Percentiles rank a stretch among this genome's conserved stretches.
Conservation (phyloP, 2,329 filamentous ascomycete genomes). For the Pseudogymnoascus sp. region DNA sequence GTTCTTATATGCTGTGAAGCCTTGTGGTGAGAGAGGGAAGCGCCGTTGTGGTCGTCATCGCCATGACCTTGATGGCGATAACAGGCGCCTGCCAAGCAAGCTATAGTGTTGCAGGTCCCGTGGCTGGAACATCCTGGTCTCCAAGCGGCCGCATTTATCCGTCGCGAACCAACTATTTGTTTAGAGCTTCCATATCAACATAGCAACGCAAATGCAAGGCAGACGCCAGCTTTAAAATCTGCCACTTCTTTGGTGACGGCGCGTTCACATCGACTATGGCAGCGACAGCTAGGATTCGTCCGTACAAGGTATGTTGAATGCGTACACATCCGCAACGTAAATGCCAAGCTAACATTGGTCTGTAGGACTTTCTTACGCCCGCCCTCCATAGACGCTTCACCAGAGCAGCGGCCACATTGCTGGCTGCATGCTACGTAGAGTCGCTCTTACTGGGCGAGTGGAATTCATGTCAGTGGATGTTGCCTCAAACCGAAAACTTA, state of each 20-base stretch:
- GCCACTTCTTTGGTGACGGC: slow-evolving; percentile 8
- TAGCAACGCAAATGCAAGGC: slow-evolving; percentile 6
- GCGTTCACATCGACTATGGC: slow-evolving; percentile 22
- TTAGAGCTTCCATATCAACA: slow-evolving; percentile 9
- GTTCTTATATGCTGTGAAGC: neutral
- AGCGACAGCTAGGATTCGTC: slow-evolving; percentile 26
- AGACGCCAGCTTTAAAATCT: slow-evolving; percentile 4
- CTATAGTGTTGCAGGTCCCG: slow-evolving; percentile 2
- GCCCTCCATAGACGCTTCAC: slow-evolving; percentile 81
- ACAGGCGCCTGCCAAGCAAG: neutral
- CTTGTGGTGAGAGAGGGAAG: neutral
- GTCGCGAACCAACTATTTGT: slow-evolving; percentile 10
- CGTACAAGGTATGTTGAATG: slow-evolving; percentile 34
- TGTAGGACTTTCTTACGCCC: slow-evolving; percentile 73
- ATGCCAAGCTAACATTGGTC: slow-evolving; percentile 49
- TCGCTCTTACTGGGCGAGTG: slow-evolving; percentile 62
- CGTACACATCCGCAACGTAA: slow-evolving; percentile 42
- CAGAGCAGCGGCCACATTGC: slow-evolving; percentile 60
- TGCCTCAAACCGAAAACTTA: slow-evolving; percentile 9
- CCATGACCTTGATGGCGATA: slow-evolving; percentile 11
- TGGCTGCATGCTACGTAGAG: slow-evolving; percentile 65
- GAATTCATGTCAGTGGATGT: slow-evolving; percentile 43
- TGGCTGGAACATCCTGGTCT: slow-evolving; percentile 3
- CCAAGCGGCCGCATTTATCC: slow-evolving; percentile 10
- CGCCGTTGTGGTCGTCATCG: slow-evolving; percentile 4